Percentiles rank a stretch among this genome's conserved stretches.
phyloP scores from a whole-genome alignment of 2,329 filamentous ascomycete species.

The Fusarium tanahbumbuense region DNA sequence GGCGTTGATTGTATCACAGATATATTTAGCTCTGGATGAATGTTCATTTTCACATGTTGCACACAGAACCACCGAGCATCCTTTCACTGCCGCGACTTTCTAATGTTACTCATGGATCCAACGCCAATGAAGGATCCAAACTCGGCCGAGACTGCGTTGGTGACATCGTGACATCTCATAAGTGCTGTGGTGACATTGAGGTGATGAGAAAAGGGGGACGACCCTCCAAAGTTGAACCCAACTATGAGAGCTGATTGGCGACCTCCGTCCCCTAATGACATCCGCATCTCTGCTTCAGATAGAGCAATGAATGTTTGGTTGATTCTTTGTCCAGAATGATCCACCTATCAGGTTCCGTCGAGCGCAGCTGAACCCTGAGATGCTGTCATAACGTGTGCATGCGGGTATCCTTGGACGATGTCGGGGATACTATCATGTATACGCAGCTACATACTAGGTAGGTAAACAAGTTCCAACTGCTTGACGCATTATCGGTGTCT shows the following conservation, averaged over 20 bases:
- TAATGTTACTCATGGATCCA: conserved; percentile 21
- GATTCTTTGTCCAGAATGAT: conserved; percentile 3
- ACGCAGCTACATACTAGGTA: conserved; percentile 6
- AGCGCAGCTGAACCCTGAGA: conserved; percentile 13
- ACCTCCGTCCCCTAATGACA: not conserved
- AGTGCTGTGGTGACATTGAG: not conserved
- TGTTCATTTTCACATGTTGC: not conserved
- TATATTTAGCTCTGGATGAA: conserved; percentile 34
- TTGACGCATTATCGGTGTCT: not conserved
- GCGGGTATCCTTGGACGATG: conserved; percentile 27
- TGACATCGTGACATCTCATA: not conserved
- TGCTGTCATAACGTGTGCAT: conserved; percentile 31
- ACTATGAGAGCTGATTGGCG: not conserved
- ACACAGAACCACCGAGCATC: conserved; percentile 23
- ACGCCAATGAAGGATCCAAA: conserved; percentile 1
- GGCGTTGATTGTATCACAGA: conserved; percentile 38
- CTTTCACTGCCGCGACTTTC: conserved; percentile 3
- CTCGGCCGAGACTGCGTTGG: conserved; percentile 10
- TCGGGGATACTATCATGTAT: not conserved
- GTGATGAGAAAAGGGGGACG: not conserved
- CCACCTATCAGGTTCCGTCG: conserved; percentile 28
- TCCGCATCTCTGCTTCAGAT: conserved; percentile 2
- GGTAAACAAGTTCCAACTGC: conserved; percentile 12
- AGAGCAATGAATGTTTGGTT: not conserved
- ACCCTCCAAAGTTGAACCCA: not conserved